These are phyloP conservation scores for Thelephora ganbajun DNA, from an alignment of 768 basidiomycete genomes.

Conservation along the genomic window DNA sequence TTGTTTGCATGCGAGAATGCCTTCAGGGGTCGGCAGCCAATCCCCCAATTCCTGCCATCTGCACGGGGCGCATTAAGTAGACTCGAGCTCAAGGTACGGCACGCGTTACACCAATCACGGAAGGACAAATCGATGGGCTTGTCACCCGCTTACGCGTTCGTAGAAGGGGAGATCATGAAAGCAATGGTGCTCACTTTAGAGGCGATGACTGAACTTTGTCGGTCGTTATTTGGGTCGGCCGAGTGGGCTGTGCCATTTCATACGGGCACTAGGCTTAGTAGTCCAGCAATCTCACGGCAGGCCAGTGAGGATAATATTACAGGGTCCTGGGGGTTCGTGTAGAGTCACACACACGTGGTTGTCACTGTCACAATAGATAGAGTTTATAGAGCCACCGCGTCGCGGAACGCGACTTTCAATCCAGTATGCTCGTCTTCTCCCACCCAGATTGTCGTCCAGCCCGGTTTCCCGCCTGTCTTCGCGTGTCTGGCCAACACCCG, in stretches of 20 bases:
- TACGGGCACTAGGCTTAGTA: too few species aligned
- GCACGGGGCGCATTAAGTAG: constrained; percentile 23
- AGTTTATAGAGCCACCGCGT: too few species aligned
- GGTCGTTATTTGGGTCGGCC: constrained; percentile 30
- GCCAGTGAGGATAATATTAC: too few species aligned
- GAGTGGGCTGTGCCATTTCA: constrained; percentile 17
- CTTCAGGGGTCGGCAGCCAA: constrained; percentile 29
- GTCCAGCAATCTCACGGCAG: too few species aligned
- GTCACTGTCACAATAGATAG: too few species aligned
- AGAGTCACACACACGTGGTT: too few species aligned
- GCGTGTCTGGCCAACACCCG: background rate
- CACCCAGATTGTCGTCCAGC: too few species aligned
- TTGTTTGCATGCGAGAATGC: constrained; percentile 37
- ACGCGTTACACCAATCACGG: constrained; percentile 15
- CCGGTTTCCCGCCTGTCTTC: too few species aligned
- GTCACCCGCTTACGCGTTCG: constrained; percentile 26
- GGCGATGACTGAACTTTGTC: constrained; percentile 23
- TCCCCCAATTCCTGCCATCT: constrained; percentile 38
- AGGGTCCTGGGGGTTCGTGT: too few species aligned
- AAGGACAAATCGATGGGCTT: constrained; percentile 19
- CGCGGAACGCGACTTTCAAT: too few species aligned
- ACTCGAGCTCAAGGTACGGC: constrained; percentile 21
- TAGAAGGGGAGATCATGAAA: constrained; percentile 27
- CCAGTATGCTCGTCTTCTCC: too few species aligned
- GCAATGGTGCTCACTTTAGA: constrained; percentile 30